These are phyloP conservation scores for Elasticomyces elasticus DNA, from an alignment of 495 filamentous ascomycete species.

Conservation along the genomic window DNA sequence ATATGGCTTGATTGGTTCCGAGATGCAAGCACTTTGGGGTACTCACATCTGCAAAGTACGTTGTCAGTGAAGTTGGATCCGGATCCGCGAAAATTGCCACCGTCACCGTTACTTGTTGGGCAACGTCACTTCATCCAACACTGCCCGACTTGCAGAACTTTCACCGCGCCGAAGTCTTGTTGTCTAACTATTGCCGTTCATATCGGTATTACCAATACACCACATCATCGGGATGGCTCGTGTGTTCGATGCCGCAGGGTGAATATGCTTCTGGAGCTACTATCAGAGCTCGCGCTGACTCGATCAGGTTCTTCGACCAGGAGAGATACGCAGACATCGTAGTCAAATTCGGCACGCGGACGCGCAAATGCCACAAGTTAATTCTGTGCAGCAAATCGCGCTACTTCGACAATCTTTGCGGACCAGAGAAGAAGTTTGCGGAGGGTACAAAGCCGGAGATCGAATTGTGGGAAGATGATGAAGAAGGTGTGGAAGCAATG, in stretches of 20 bases:
- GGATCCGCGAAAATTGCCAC: too few species aligned
- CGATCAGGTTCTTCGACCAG: slow-evolving; percentile 7
- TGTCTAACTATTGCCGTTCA: background rate
- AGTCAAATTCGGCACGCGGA: background rate
- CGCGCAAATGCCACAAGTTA: slow-evolving; percentile 6
- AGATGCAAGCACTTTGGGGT: too few species aligned
- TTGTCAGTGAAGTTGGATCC: too few species aligned
- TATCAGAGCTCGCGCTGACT: background rate
- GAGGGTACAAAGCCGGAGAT: slow-evolving; percentile 26
- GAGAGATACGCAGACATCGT: slow-evolving; percentile 2
- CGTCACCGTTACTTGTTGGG: too few species aligned
- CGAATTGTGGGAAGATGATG: slow-evolving; percentile 31
- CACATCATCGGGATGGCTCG: background rate
- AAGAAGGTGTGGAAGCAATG: slow-evolving; percentile 34
- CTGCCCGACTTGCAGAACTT: background rate
- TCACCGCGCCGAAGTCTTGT: background rate
- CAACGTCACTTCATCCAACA: background rate
- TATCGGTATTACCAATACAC: background rate
- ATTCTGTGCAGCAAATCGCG: slow-evolving; percentile 6
- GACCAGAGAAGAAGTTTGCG: slow-evolving; percentile 12
- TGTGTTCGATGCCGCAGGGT: background rate
- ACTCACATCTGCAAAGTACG: too few species aligned
- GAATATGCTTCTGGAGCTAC: background rate
- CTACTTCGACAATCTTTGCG: slow-evolving; percentile 6
- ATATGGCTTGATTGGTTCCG: too few species aligned